Evolutionary conservation across 1,284 basidiomycete genomes (phyloP), one percentile per base, ranked within the genome.

Genomic region (Ceratobasidium sp.): DNA sequence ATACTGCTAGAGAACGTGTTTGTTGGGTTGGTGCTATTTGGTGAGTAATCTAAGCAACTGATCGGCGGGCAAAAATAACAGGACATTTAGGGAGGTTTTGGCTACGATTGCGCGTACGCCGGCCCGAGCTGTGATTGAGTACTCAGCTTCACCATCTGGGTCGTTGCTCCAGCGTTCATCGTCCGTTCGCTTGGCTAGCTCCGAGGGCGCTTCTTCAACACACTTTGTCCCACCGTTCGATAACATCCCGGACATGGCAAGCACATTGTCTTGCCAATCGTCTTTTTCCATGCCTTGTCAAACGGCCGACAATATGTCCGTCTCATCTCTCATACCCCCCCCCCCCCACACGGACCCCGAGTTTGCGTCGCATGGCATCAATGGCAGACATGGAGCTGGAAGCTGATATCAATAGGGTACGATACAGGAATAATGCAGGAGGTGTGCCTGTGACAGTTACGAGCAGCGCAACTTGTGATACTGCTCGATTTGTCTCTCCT

Each of bases 21-120:
- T 87, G 90, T 79, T 96, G 94, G 94, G 92, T 95, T 26, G 91
- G 90, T 76, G 87, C 92, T 1, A 87, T 96, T 65, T 94, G 92
- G 94, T 93, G 77, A 60, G 88, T 82, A 0, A 76, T 71, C 73
- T 57, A 12, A 8, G 73, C 18, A 5, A 55, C 8, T 46, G n/a
- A 5, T 28, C 34, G 50, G 50, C 10, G 26, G 61, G 58, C 16
- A 53, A 72, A 62, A 52, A 23, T 75, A 34, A 39, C 71, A 18
- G 41, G 72, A 12, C 52, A 53, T 73, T 59, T 76, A 93, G 92
- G 91, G 92, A 92, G 75, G 88, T 89, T 1, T 78, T 87, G 32
- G 84, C 86, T 75, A 28, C 30, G 26, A 70, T 70, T 32, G 41
- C 67, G 67, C 83, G 82, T 30, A 82, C 86, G 6, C 79, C 86